phyloP scores from a whole-genome alignment of 208 protist species.

The Lotmaria passim region DNA sequence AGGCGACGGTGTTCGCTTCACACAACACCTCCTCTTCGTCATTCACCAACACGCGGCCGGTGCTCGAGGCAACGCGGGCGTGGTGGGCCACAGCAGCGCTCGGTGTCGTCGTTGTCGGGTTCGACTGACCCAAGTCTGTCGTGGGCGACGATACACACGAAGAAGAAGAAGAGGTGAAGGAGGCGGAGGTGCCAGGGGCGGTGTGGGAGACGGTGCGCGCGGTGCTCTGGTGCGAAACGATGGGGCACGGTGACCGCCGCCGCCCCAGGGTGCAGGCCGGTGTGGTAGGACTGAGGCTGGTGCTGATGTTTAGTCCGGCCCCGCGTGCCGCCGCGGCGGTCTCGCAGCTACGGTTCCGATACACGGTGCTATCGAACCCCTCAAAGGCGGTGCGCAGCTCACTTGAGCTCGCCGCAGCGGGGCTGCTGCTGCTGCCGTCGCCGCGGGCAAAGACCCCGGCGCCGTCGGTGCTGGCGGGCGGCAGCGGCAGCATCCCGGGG shows the following conservation, averaged over 20 bases:
- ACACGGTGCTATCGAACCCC: constrained; percentile 22
- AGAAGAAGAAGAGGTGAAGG: no score
- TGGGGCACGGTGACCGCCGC: not conserved
- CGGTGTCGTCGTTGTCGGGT: not conserved
- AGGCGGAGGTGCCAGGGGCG: not conserved
- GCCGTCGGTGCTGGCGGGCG: not conserved
- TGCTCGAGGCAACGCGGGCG: constrained; percentile 32
- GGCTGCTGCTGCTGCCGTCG: not conserved
- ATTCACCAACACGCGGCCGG: constrained; percentile 36
- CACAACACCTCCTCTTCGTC: constrained; percentile 39
- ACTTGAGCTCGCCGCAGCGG: not conserved
- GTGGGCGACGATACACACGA: constrained; percentile 13
- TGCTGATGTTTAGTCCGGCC: not conserved
- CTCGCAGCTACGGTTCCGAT: not conserved
- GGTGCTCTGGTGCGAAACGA: constrained; percentile 4
- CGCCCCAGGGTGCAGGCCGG: not conserved
- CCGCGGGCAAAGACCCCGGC: not conserved
- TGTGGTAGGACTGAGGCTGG: not conserved
- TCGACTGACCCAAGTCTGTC: constrained; percentile 4
- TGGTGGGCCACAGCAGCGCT: constrained; percentile 9
- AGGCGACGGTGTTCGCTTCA: constrained; percentile 28
- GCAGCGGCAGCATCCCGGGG: not conserved
- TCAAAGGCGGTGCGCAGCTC: constrained; percentile 23
- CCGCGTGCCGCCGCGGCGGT: not conserved
- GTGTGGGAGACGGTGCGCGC: not conserved